Percentiles rank a stretch among this genome's conserved stretches.
Conservation (phyloP, 139 green algal genomes). For the Trebouxia sp. region DNA sequence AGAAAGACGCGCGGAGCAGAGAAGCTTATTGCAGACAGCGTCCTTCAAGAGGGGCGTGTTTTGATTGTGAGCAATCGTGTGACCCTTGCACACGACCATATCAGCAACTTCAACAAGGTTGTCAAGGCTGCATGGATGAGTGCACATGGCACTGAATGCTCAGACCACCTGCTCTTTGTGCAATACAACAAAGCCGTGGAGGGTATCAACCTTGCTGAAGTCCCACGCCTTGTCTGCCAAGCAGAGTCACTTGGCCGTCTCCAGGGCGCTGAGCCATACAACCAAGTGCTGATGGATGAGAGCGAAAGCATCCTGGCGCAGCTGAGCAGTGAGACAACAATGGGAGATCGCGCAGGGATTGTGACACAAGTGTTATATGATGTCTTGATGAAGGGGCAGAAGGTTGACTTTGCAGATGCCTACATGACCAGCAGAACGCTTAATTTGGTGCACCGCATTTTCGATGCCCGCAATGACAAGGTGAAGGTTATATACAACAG, state of each 20-base stretch:
- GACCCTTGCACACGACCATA: conserved; percentile 2
- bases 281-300: conserved; percentile 9
- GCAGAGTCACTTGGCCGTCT: conserved; percentile 19
- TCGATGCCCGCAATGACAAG: conserved; percentile 20
- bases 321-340: conserved; percentile 22
- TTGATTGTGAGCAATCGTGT: conserved; percentile 19
- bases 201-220: conserved; percentile 14
- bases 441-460: conserved; percentile 21
- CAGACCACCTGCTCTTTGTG: conserved; percentile 11
- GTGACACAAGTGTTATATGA: conserved; percentile 23
- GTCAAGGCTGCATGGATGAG: conserved; percentile 1
- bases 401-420: conserved; percentile 22
- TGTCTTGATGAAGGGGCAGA: conserved; percentile 22
- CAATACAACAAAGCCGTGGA: not conserved
- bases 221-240: conserved; percentile 26
- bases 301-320: conserved; percentile 21
- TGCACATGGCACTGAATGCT: conserved; percentile 16
- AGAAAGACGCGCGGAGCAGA: not conserved
- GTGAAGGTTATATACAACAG: conserved; percentile 22
- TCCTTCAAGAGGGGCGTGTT: conserved; percentile 16
- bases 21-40: conserved; percentile 6
- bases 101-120: conserved; percentile 28
- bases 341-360: conserved; percentile 13
- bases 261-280: conserved; percentile 16
- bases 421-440: conserved; percentile 9